Base-by-base conservation (phyloP, 352 stramenopile genomes). In the Pilasporangium apinafurcum region DNA sequence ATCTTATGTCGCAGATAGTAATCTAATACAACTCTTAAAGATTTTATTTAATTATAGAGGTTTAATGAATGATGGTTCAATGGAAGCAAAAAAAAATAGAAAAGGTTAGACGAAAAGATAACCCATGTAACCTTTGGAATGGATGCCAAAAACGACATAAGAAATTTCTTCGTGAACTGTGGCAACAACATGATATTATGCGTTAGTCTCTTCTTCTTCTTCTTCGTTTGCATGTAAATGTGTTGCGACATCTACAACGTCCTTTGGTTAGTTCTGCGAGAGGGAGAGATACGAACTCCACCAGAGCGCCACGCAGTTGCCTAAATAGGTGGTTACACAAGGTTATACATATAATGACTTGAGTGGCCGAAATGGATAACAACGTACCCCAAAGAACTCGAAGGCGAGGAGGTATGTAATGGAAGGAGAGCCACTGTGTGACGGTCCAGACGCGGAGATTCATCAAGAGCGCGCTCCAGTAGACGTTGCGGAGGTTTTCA, bases 241-340 rank as follows among this genome's bases (percentile, higher is more conserved):
- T 12, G 14, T 1, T 27, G 16, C n/a, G n/a, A n/a, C n/a, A n/a
- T n/a, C n/a, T n/a, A n/a, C n/a, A n/a, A n/a, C n/a, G n/a, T n/a
- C n/a, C 20, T 13, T 7, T 4, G 14, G 13, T 47, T 56, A 80
- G 36, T 55, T 51, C 50, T 86, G 73, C 26, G 65, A 56, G 53
- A 89, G 71, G 26, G 73, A 86, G 41, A 89, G 54, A 56, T 89
- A 89, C 56, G 71, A 65, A 46, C 85, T 89, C 76, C 76, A 89
- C 76, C 73, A 86, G 22, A 89, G 68, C 22, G 73, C 73, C 25
- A 85, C 52, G 41, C 61, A 65, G 42, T 86, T 86, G 48, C 73
- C 76, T 88, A 46, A 9, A 35, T 53, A 8, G 24, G 25, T 24
- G 13, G 14, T 38, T 38, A 17, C 48, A 46, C 41, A 33, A 52